phyloP scores from a whole-genome alignment of 495 filamentous ascomycete genomes.

The Neurospora discreta region DNA sequence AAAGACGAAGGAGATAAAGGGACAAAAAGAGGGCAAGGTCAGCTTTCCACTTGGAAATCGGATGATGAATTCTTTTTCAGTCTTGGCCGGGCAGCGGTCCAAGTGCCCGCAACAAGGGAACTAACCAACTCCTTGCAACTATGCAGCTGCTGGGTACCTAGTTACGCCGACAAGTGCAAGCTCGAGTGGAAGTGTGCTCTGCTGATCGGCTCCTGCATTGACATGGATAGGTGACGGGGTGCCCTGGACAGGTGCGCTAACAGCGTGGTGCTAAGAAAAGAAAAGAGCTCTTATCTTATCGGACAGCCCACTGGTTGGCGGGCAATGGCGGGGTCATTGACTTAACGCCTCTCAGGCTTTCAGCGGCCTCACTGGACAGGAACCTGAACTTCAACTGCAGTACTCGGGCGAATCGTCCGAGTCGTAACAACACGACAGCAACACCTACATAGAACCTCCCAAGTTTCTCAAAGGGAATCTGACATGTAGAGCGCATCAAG shows the following conservation, averaged over 20 bases:
- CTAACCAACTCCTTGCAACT: background rate
- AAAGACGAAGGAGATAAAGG: background rate
- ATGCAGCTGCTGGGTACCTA: background rate
- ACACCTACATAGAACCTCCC: background rate
- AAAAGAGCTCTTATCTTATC: constrained; percentile 9
- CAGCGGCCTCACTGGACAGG: background rate
- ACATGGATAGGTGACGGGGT: background rate
- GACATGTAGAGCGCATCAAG: background rate
- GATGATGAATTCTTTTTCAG: background rate
- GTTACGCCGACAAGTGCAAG: background rate
- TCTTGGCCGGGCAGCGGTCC: background rate
- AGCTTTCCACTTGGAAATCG: background rate
- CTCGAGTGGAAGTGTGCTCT: background rate
- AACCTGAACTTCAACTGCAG: background rate
- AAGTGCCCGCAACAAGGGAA: background rate
- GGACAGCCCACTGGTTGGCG: background rate
- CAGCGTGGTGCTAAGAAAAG: background rate
- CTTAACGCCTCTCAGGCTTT: background rate
- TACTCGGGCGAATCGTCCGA: background rate
- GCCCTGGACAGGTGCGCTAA: background rate
- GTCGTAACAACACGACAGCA: background rate
- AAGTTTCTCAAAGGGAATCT: background rate
- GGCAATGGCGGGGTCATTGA: background rate
- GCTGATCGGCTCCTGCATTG: background rate
- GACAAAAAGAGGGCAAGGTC: background rate